Evolutionary conservation across 805 yeast species (phyloP), one percentile per base, ranked within the genome.

Genomic region (Suhomyces tanzawaensis): DNA sequence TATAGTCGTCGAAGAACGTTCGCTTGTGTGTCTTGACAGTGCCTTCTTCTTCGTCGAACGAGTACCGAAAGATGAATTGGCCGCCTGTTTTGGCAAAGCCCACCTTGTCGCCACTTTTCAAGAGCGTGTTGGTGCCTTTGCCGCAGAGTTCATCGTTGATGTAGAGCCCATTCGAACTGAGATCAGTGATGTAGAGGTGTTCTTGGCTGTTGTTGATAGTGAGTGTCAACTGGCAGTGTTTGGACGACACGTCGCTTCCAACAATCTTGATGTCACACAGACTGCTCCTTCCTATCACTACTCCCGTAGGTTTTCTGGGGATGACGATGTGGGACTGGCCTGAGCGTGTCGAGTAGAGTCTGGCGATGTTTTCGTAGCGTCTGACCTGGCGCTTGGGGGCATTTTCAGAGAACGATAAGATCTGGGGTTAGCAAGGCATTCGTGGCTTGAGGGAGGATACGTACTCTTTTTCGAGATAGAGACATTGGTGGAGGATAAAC

Each of bases 161-260:
- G 46, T 66, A 81, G 0, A 86, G 77, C 1, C 91, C 90, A 53
- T 84, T 83, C 3, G 85, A 65, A 45, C 79, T 73, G 22, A 66
- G 47, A 55, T 83, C 91, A 3, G 76, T 69, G 8, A 82, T 51
- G 45, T 74, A 77, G 43, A 50, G 69, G 45, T 40, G 62, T 43
- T 54, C 76, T 44, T 45, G 47, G 15, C 50, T 40, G 14, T 64
- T 66, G 55, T 38, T 64, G 52, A 36, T 42, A 6, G 76, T 62
- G 4, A 74, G 57, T 3, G 71, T 57, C 7, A 83, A 55, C 38
- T 71, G 72, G 48, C 86, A 79, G 52, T 84, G 91, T 21, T 66
- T 64, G 0, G 86, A 77, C 0, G 89, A 82, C 7, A 82, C 78
- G 48, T 83, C 89, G 1, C 64, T 58, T 7, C 79, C 81, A n/a